Evolutionary conservation across 257 asterid genomes (phyloP).

Genomic region (Nicotiana tomentosiformis): DNA sequence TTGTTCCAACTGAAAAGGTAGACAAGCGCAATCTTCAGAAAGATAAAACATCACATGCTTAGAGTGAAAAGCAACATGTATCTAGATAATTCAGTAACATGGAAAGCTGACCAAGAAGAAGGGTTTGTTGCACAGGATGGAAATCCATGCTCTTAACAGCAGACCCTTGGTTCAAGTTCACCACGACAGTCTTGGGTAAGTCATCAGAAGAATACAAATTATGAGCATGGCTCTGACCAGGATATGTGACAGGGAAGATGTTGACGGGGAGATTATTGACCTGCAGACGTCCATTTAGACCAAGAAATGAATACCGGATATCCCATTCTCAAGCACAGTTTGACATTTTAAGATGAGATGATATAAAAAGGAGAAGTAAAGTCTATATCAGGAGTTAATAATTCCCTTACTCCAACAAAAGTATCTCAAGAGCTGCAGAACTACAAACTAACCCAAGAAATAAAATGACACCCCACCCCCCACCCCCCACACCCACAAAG

Average conservation of each 20-base stretch:
- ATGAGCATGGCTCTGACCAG: slow-evolving; percentile 39
- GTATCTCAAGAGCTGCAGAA: not conserved
- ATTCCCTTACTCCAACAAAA: not conserved
- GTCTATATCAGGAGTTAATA: not conserved
- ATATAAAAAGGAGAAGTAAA: not conserved
- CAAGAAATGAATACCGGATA: not conserved
- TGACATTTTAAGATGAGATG: not conserved
- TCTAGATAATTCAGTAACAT: not conserved
- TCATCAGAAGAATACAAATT: slow-evolving; percentile 30
- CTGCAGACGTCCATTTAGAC: slow-evolving; percentile 23
- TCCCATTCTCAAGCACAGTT: not conserved
- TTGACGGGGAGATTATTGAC: slow-evolving; percentile 34
- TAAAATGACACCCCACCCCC: not conserved
- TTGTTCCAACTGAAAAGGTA: slow-evolving; percentile 55
- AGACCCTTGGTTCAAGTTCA: slow-evolving; percentile 52
- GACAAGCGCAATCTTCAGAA: not conserved
- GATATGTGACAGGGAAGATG: slow-evolving; percentile 21
- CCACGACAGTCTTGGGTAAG: slow-evolving; percentile 50
- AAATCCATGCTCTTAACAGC: slow-evolving; percentile 70
- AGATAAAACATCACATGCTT: not conserved
- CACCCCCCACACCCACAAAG: not conserved
- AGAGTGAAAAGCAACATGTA: not conserved
- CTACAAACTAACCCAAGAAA: not conserved
- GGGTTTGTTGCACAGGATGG: slow-evolving; percentile 43
- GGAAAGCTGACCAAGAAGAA: slow-evolving; percentile 54